Conservation (phyloP, 2,329 filamentous ascomycete species). For the Penicillium sp. region DNA sequence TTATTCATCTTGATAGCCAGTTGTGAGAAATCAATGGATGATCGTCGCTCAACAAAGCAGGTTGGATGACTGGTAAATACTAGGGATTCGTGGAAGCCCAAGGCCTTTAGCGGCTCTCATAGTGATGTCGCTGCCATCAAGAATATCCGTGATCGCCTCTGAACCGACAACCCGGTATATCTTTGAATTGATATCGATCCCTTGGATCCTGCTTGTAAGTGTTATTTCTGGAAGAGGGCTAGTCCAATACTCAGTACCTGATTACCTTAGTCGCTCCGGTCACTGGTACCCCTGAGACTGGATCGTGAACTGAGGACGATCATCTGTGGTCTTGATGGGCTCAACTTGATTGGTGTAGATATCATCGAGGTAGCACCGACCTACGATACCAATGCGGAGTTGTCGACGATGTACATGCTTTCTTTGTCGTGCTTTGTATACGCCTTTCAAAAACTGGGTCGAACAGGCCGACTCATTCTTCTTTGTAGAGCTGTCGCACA, state of each 20-base stretch:
- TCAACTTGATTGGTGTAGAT: too few species aligned
- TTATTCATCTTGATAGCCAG: slow-evolving; percentile 65
- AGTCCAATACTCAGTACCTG: too few species aligned
- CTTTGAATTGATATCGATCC: slow-evolving; percentile 64
- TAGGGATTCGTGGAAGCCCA: slow-evolving; percentile 44
- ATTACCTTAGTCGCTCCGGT: too few species aligned
- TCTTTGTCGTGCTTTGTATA: slow-evolving; percentile 9
- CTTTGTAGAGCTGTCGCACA: slow-evolving; percentile 49
- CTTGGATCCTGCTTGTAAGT: too few species aligned
- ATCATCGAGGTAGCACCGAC: too few species aligned
- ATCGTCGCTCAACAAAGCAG: too few species aligned
- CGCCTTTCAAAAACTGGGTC: not conserved
- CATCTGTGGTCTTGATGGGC: too few species aligned
- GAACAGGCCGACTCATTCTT: slow-evolving; percentile 9
- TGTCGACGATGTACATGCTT: slow-evolving; percentile 48
- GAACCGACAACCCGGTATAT: slow-evolving; percentile 73
- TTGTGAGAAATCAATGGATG: slow-evolving; percentile 38
- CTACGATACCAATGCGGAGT: slow-evolving; percentile 47
- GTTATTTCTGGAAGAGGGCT: too few species aligned
- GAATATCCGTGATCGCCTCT: slow-evolving; percentile 72
- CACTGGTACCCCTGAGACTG: too few species aligned
- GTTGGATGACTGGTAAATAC: slow-evolving; percentile 57
- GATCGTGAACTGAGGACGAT: too few species aligned
- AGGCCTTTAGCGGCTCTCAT: slow-evolving; percentile 81
- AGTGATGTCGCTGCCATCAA: slow-evolving; percentile 69